Percentiles rank a stretch among this genome's conserved stretches.
Evolutionary conservation across 257 asterid genomes (phyloP).

Genomic region (Primulina eburnea): DNA sequence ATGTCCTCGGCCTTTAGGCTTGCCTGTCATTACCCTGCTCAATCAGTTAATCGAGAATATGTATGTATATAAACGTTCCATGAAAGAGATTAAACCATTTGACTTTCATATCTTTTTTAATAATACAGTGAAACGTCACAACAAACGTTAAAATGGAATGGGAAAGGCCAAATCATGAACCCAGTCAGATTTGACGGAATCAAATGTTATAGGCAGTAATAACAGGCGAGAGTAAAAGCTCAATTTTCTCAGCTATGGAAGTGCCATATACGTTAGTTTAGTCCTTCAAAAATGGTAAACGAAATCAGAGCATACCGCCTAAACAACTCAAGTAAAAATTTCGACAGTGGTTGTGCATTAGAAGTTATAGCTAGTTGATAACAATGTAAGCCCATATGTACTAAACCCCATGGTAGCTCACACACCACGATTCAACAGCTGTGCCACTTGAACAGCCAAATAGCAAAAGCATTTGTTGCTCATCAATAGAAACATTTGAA

Average conservation of each 20-base stretch:
- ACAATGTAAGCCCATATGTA: background rate
- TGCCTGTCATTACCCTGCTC: slow-evolving; percentile 78
- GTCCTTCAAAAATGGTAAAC: slow-evolving; percentile 6
- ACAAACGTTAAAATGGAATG: background rate
- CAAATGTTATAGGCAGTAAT: background rate
- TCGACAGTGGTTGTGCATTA: background rate
- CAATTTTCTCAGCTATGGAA: slow-evolving; percentile 14
- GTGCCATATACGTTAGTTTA: background rate
- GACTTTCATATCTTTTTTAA: background rate
- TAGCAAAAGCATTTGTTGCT: background rate
- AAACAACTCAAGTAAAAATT: background rate
- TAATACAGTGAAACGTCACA: slow-evolving; percentile 1
- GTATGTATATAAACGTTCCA: slow-evolving; percentile 30
- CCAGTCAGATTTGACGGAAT: background rate
- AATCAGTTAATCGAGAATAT: slow-evolving; percentile 45
- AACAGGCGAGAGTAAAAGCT: background rate
- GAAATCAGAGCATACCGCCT: background rate
- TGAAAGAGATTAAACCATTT: slow-evolving; percentile 1
- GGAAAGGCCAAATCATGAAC: background rate
- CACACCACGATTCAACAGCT: background rate
- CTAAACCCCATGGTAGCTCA: background rate
- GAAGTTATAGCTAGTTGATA: background rate
- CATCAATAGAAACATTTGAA: background rate
- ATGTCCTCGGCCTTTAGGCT: slow-evolving; percentile 89
- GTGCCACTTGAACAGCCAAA: background rate